These are phyloP conservation scores for Kodamaea derodonti DNA, from an alignment of 1,139 yeast genomes.

Conservation along the genomic window DNA sequence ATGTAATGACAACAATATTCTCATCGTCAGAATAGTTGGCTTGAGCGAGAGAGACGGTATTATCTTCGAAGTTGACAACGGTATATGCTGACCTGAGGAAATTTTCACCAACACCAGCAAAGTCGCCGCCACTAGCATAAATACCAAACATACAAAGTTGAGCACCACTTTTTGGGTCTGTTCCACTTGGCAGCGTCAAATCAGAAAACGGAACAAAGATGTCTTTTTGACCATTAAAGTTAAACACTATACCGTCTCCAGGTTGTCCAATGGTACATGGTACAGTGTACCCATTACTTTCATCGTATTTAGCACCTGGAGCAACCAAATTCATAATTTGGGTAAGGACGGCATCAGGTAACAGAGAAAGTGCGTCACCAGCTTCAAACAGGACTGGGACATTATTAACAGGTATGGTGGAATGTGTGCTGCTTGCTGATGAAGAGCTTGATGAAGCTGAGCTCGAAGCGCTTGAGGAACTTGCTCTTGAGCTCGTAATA, in stretches of 20 bases:
- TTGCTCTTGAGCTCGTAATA: too few relatives aligned
- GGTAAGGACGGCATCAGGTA: constrained; percentile 18
- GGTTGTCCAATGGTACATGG: constrained; percentile 26
- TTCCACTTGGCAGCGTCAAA: constrained; percentile 17
- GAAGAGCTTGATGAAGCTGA: neutral
- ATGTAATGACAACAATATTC: constrained; percentile 17
- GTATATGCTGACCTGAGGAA: constrained; percentile 36
- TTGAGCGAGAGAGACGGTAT: constrained; percentile 36
- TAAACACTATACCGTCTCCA: constrained; percentile 23
- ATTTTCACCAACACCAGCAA: constrained; percentile 32
- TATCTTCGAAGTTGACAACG: constrained; percentile 37
- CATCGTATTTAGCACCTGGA: constrained; percentile 16
- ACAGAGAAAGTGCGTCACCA: constrained; percentile 35
- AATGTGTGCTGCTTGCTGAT: neutral
- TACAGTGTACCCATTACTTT: constrained; percentile 19
- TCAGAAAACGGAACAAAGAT: constrained; percentile 25
- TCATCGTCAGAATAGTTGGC: constrained; percentile 25
- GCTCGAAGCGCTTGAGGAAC: neutral
- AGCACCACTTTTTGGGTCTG: too few relatives aligned
- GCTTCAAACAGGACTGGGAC: constrained; percentile 33
- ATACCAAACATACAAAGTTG: constrained; percentile 19
- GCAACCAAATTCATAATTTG: constrained; percentile 15
- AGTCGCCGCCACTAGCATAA: constrained; percentile 12
- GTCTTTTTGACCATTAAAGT: constrained; percentile 20
- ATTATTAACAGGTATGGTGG: constrained; percentile 4